Conservation (phyloP, 805 yeast genomes). For the Candida gorgasii region DNA sequence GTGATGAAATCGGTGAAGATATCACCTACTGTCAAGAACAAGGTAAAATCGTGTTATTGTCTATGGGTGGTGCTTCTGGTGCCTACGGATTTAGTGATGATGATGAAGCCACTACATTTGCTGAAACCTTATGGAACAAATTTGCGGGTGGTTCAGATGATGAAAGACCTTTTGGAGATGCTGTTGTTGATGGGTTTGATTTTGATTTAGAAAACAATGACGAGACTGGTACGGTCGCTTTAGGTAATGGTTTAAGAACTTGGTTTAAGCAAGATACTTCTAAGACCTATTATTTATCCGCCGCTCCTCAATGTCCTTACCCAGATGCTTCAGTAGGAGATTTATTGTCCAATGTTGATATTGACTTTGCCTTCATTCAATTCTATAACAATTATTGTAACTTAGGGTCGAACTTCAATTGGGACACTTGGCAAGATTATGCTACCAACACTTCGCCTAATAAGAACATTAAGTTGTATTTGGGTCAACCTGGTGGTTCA, state of each 20-base stretch:
- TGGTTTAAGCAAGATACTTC: conserved; percentile 27
- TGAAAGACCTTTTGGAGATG: conserved; percentile 63
- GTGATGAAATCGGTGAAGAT: conserved; percentile 52
- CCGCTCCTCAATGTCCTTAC: conserved; percentile 42
- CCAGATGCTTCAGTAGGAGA: conserved; percentile 40
- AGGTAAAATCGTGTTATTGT: conserved; percentile 78
- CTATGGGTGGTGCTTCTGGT: conserved; percentile 58
- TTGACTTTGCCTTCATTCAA: conserved; percentile 42
- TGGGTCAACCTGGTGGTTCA: conserved; percentile 37
- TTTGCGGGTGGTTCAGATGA: conserved; percentile 36
- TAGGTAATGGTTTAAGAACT: conserved; percentile 36
- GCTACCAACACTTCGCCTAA: conserved; percentile 32
- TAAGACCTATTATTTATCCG: conserved; percentile 30
- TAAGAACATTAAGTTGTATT: conserved; percentile 29
- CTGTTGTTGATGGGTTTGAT: conserved; percentile 83
- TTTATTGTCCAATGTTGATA: conserved; percentile 22
- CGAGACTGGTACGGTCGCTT: conserved; percentile 64
- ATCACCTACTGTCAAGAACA: conserved; percentile 71
- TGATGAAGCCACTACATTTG: conserved; percentile 57
- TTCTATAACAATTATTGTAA: conserved; percentile 39
- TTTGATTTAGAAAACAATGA: conserved; percentile 66
- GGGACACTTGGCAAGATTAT: conserved; percentile 35
- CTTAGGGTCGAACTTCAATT: conserved; percentile 32
- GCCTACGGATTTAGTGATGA: conserved; percentile 43
- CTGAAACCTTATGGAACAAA: conserved; percentile 38